Percentiles rank a stretch among this genome's conserved stretches.
phyloP scores from a whole-genome alignment of 1,284 basidiomycete species.

The Phlebopus sp. region DNA sequence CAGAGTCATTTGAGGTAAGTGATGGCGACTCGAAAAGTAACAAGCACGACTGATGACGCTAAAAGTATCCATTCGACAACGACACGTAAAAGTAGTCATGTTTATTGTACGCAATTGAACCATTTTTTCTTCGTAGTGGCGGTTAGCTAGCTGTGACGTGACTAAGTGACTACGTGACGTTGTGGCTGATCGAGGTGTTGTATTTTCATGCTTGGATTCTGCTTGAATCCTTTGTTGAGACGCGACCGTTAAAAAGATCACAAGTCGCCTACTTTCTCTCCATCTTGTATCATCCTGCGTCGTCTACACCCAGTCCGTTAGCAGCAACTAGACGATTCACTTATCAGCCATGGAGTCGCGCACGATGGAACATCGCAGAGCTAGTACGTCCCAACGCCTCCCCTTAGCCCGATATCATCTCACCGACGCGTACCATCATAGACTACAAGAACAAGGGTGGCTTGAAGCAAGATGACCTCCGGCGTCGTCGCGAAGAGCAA shows the following conservation, averaged over 20 bases:
- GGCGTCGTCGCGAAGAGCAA: conserved; percentile 93
- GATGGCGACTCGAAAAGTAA: not conserved
- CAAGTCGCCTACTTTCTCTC: conserved; percentile 5
- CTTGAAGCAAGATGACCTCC: conserved; percentile 83
- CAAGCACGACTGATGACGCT: not conserved
- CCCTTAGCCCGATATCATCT: not conserved
- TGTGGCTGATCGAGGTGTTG: conserved; percentile 29
- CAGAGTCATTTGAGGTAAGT: conserved; percentile 77
- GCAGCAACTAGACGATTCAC: conserved; percentile 14
- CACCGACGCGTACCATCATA: conserved; percentile 26
- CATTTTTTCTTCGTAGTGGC: conserved; percentile 6
- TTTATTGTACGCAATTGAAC: conserved; percentile 8
- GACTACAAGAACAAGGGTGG: conserved; percentile 79
- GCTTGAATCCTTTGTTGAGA: conserved; percentile 17
- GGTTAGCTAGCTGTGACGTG: conserved; percentile 24
- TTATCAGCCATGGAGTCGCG: conserved; percentile 45
- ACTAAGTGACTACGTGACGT: conserved; percentile 21
- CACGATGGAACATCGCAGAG: conserved; percentile 65
- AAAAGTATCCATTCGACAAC: conserved; percentile 62
- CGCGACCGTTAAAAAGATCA: conserved; percentile 20
- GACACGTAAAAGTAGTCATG: conserved; percentile 43
- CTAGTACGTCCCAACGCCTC: conserved; percentile 42
- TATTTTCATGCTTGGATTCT: conserved; percentile 4
- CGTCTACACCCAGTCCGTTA: conserved; percentile 18
- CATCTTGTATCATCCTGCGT: conserved; percentile 5